Base-by-base conservation (phyloP, 2,329 filamentous ascomycete genomes). In the Elsinoe necatrix region DNA sequence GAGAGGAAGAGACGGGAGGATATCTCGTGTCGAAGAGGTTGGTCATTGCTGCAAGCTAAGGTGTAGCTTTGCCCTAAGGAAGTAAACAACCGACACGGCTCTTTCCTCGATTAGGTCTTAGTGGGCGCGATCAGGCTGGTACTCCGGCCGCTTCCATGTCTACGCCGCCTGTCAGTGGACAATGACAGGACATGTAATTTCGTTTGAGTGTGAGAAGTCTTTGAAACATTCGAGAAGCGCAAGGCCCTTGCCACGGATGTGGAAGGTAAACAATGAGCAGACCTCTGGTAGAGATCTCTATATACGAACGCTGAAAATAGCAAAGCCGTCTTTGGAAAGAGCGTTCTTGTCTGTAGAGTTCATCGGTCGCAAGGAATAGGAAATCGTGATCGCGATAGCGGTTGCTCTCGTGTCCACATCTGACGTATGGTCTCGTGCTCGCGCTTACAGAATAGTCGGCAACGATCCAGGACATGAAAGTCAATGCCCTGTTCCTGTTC, bases 371-470 rank as follows among this genome's bases (percentile, higher is more conserved):
- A 52, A n/a, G 48, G 48, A 52, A 52, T 31, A 52, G 31, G 31
- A 37, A 52, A 50, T 25, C 25, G n/a, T 50, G 45, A 50, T 45
- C 41, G 45, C 25, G 29, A 50, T 31, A 35, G 45, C 45, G 34
- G 34, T n/a, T n/a, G 18, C 29, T 50, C 41, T 29, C 7, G 48
- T 52, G 48, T 25, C 48, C 48, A 37, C 48, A 52, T 52, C 48
- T 52, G 48, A 52, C 48, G 48, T 52, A 52, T 52, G 48, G 48
- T 52, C 48, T 52, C 48, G 48, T 52, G 48, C 48, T 29, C 31
- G 18, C n/a, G 9, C n/a, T n/a, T 23, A 20, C 21, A 27, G 23
- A 29, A 5, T 5, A 48, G 12, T 25, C 23, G 7, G 21, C 14
- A 7, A 23, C 9, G 18, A 20, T 48, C 43, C 43, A 48, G 43